Evolutionary conservation across 257 asterid species (phyloP).

Genomic region (Fraxinus americana): DNA sequence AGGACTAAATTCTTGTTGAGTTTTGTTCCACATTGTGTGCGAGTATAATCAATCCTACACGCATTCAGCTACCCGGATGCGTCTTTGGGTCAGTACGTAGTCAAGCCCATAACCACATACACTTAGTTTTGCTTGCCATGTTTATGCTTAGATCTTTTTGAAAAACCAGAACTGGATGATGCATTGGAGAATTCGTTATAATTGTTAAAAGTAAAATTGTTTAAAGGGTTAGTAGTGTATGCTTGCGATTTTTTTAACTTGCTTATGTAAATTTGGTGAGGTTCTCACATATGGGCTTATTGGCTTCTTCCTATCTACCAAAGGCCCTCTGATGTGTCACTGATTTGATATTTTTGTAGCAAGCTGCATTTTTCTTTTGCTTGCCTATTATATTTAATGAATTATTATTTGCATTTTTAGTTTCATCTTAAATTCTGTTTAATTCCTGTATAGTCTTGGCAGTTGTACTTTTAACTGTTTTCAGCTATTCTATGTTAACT

Average conservation of each 20-base stretch:
- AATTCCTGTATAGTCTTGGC: not conserved
- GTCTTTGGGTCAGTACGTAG: not conserved
- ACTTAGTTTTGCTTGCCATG: not conserved
- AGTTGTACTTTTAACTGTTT: not conserved
- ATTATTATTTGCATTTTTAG: not conserved
- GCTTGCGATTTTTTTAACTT: conserved; percentile 28
- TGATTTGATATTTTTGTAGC: not conserved
- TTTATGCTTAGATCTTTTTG: not conserved
- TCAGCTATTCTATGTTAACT: not conserved
- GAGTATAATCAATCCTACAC: not conserved
- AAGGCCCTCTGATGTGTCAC: conserved; percentile 14
- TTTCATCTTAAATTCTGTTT: conserved; percentile 1
- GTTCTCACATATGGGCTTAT: conserved; percentile 10
- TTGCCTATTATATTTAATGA: not conserved
- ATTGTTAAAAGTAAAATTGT: not conserved
- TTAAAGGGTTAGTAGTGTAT: not conserved
- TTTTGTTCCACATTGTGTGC: not conserved
- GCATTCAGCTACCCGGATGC: not conserved
- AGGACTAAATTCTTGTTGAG: not conserved
- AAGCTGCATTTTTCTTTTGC: conserved; percentile 4
- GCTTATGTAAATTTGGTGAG: conserved; percentile 43
- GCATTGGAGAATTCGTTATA: conserved; percentile 2
- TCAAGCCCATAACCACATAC: not conserved
- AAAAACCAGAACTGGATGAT: not conserved
- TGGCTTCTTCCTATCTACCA: conserved; percentile 12